Conservation (phyloP, 176 grass and related monocot species). For the Oryza nivara region DNA sequence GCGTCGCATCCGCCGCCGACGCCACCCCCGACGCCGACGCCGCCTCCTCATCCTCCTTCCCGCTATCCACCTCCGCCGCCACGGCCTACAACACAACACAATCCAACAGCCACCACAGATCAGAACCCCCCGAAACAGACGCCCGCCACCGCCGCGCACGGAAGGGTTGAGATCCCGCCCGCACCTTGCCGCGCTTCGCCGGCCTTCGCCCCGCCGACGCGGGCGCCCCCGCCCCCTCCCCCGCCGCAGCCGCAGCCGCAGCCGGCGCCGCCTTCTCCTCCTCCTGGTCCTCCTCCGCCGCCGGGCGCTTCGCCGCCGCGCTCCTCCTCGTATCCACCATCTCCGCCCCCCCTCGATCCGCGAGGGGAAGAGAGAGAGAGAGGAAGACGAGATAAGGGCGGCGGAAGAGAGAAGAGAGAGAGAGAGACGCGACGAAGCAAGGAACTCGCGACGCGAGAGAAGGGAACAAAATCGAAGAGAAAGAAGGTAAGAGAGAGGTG, state of each 20-base stretch:
- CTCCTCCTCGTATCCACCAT: slow-evolving; percentile 64
- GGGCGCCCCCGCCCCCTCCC: background rate
- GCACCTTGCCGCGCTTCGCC: slow-evolving; percentile 58
- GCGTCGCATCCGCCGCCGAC: background rate
- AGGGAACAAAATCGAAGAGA: background rate
- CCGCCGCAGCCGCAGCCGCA: background rate
- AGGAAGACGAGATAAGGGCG: background rate
- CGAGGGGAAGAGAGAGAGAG: slow-evolving; percentile 27
- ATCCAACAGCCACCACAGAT: slow-evolving; percentile 20
- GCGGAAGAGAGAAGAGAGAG: background rate
- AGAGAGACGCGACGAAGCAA: slow-evolving; percentile 30
- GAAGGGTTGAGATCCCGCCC: slow-evolving; percentile 41
- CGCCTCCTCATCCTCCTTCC: slow-evolving; percentile 17
- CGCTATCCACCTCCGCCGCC: slow-evolving; percentile 17
- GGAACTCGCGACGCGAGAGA: background rate
- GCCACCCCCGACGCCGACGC: background rate
- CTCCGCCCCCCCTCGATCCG: background rate
- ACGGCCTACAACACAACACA: slow-evolving; percentile 11
- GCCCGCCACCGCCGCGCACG: background rate
- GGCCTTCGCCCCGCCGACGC: slow-evolving; percentile 30
- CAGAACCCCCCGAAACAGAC: slow-evolving; percentile 8
- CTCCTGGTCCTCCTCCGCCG: slow-evolving; percentile 26
- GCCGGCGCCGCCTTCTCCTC: slow-evolving; percentile 39
- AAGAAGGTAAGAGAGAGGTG: no score
- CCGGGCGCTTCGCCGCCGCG: slow-evolving; percentile 53